A percentile compares a stretch with the other conserved stretches of the same genome.
Evolutionary conservation across 2,329 filamentous ascomycete genomes (phyloP).

Genomic region (Trichoderma afroharzianum): DNA sequence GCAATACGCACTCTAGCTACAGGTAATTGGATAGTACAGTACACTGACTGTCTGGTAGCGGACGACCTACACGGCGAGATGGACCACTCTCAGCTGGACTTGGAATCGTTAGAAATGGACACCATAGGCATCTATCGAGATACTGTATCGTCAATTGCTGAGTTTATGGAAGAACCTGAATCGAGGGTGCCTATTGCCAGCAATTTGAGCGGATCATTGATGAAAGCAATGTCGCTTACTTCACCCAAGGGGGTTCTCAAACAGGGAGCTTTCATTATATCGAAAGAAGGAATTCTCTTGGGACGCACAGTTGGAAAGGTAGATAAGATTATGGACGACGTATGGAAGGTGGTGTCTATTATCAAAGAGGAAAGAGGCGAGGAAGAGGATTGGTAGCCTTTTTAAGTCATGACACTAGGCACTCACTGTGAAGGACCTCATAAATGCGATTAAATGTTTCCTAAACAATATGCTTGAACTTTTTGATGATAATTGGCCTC

Average conservation of each 20-base stretch:
- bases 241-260: neutral
- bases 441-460: neutral
- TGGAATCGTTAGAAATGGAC: neutral
- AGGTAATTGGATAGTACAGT: neutral
- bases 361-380: neutral
- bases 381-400: neutral
- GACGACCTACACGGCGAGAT: neutral
- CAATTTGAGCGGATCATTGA: neutral
- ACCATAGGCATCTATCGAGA: neutral
- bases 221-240: neutral
- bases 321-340: neutral
- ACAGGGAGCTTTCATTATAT: neutral
- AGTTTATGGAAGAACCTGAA: neutral
- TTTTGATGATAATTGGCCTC: neutral
- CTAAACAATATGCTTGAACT: neutral
- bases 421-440: neutral
- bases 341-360: rapidly evolving
- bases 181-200: neutral
- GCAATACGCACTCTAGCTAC: neutral
- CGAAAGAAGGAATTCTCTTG: neutral
- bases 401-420: neutral
- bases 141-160: neutral
- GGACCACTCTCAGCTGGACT: neutral
- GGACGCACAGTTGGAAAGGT: neutral
- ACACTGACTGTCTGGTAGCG: neutral